These are phyloP conservation scores for Cyathus striatus DNA, from an alignment of 768 basidiomycete genomes.

Conservation along the genomic window DNA sequence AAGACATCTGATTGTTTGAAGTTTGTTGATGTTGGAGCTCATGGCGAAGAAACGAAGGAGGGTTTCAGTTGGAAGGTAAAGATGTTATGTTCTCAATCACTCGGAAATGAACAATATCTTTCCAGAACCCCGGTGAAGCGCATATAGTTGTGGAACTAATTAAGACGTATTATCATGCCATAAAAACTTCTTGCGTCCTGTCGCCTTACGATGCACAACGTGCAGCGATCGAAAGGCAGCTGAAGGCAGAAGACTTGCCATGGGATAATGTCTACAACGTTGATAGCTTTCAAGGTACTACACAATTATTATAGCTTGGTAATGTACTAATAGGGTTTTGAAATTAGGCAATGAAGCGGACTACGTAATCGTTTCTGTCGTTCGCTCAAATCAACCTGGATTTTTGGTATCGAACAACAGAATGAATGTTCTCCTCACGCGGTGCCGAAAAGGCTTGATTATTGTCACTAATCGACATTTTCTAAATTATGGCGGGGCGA, in stretches of 20 bases:
- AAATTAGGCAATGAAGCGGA: slow-evolving; percentile 44
- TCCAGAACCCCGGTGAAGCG: slow-evolving; percentile 38
- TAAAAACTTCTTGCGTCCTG: slow-evolving; percentile 38
- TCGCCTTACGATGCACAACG: slow-evolving; percentile 56
- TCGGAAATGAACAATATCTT: too few relatives aligned
- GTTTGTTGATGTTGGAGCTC: slow-evolving; percentile 43
- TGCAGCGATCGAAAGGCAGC: slow-evolving; percentile 27
- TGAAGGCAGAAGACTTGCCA: slow-evolving; percentile 28
- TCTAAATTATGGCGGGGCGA: slow-evolving; percentile 20
- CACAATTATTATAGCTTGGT: neutral
- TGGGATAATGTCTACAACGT: slow-evolving; percentile 45
- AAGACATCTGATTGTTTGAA: slow-evolving; percentile 26
- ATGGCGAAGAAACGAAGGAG: slow-evolving; percentile 26
- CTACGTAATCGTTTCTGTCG: slow-evolving; percentile 44
- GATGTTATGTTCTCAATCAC: too few relatives aligned
- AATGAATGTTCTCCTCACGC: slow-evolving; percentile 50
- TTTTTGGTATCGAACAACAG: slow-evolving; percentile 40
- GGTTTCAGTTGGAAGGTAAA: slow-evolving; percentile 44
- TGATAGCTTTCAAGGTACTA: slow-evolving; percentile 49
- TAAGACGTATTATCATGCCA: slow-evolving; percentile 30
- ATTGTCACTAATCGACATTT: slow-evolving; percentile 41
- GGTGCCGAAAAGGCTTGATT: slow-evolving; percentile 41
- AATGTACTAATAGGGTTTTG: neutral
- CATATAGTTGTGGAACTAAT: slow-evolving; percentile 35
- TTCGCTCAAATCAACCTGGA: slow-evolving; percentile 37